Conservation (phyloP, 805 yeast species). For the Ogataea wickerhamii region DNA sequence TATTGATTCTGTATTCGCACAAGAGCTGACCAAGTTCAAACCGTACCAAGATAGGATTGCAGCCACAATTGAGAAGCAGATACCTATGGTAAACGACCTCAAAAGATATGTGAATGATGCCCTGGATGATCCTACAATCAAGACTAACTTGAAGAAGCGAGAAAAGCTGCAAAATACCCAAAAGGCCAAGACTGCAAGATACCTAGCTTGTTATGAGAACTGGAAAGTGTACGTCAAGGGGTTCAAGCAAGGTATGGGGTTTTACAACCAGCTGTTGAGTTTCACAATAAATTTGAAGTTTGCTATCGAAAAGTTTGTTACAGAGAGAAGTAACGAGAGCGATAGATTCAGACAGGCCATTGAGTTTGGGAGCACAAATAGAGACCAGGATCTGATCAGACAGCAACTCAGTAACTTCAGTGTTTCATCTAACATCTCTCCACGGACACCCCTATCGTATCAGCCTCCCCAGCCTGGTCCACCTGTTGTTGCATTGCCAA, state of each 20-base stretch:
- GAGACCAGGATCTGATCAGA: constrained; percentile 21
- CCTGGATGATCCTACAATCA: constrained; percentile 44
- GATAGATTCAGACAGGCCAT: constrained; percentile 13
- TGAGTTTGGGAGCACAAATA: constrained; percentile 14
- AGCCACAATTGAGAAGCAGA: constrained; percentile 65
- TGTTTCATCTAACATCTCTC: constrained; percentile 12
- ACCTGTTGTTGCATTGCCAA: constrained; percentile 1
- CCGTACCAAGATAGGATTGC: constrained; percentile 65
- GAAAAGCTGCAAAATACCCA: constrained; percentile 37
- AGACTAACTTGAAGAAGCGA: constrained; percentile 42
- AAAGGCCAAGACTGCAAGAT: constrained; percentile 37
- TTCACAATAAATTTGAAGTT: constrained; percentile 31
- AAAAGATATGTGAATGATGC: constrained; percentile 42
- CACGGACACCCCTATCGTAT: constrained; percentile 7
- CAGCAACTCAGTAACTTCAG: constrained; percentile 18
- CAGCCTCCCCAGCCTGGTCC: constrained; percentile 22
- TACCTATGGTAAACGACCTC: constrained; percentile 39
- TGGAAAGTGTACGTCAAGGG: constrained; percentile 64
- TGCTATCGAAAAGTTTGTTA: constrained; percentile 27
- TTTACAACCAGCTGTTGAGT: constrained; percentile 52
- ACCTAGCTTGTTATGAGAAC: constrained; percentile 46
- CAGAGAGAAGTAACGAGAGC: constrained; percentile 29
- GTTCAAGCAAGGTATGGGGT: constrained; percentile 53
- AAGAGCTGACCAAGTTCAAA: constrained; percentile 73
- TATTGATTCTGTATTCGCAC: constrained; percentile 49